Conservation (phyloP, 805 yeast genomes). For the Starmerella gropengiesseri region DNA sequence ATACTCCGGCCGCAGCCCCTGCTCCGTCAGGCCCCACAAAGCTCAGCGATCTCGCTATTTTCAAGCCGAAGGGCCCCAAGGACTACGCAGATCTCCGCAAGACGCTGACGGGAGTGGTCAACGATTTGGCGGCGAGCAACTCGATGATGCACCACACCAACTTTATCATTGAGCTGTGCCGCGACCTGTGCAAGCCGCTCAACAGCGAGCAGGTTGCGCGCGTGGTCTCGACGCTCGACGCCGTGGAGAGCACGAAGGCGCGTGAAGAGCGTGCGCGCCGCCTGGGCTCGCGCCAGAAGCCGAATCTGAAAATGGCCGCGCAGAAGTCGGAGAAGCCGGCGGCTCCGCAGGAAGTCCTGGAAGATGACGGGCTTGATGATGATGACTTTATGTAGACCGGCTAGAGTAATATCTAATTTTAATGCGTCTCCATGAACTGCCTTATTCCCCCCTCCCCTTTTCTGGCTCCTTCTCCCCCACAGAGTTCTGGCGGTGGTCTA, state of each 20-base stretch:
- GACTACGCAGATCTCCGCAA: conserved; percentile 73
- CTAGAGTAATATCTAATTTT: too few species aligned
- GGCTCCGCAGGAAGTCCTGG: conserved; percentile 38
- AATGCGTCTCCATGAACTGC: too few species aligned
- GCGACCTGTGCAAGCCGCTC: conserved; percentile 77
- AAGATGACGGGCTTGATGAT: conserved; percentile 32
- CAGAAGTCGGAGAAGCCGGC: conserved; percentile 41
- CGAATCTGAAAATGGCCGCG: conserved; percentile 61
- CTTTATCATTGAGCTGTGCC: conserved; percentile 72
- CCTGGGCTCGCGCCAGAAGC: conserved; percentile 87
- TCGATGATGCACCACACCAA: conserved; percentile 59
- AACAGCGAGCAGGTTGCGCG: conserved; percentile 73
- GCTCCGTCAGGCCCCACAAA: conserved; percentile 27
- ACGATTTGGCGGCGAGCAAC: conserved; percentile 45
- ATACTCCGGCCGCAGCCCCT: conserved; percentile 33
- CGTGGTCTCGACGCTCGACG: conserved; percentile 73
- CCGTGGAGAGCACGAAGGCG: conserved; percentile 72
- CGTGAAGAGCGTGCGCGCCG: conserved; percentile 84
- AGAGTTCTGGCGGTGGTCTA: too few species aligned
- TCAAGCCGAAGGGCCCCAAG: conserved; percentile 67
- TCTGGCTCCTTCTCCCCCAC: too few species aligned
- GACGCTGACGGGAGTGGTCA: conserved; percentile 51
- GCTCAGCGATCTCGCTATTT: conserved; percentile 44
- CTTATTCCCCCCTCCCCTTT: too few species aligned
- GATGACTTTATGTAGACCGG: conserved; percentile 36